Percentiles rank a stretch among this genome's conserved stretches.
Conservation (phyloP, 2,329 filamentous ascomycete species). For the Dryadomyces quercivorus region DNA sequence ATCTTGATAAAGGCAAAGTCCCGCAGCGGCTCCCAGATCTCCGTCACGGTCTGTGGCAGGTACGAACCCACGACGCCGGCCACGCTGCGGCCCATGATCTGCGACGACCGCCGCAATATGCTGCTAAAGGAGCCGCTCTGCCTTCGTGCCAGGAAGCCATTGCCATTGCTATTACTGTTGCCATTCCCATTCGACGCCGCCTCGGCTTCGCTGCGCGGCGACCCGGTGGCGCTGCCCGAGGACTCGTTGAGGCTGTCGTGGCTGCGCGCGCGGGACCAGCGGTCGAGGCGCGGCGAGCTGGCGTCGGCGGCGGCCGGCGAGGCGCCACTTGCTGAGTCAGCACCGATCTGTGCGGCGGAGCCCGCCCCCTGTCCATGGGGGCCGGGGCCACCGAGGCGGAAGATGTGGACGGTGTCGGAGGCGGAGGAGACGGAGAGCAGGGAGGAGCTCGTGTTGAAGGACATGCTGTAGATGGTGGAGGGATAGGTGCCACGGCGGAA, state of each 20-base stretch:
- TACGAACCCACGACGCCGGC: slow-evolving; percentile 86
- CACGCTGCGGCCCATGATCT: slow-evolving; percentile 81
- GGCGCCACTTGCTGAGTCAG: background rate
- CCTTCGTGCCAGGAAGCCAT: slow-evolving; percentile 22
- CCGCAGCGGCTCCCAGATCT: slow-evolving; percentile 92
- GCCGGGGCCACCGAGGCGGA: slow-evolving; percentile 53
- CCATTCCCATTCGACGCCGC: slow-evolving; percentile 22
- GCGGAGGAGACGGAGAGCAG: slow-evolving; percentile 91
- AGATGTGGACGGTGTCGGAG: slow-evolving; percentile 93
- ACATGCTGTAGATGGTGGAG: slow-evolving; percentile 95
- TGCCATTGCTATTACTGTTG: slow-evolving; percentile 10
- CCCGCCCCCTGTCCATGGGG: slow-evolving; percentile 4
- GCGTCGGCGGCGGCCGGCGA: slow-evolving; percentile 17
- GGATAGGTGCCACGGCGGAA: slow-evolving; percentile 94
- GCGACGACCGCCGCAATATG: slow-evolving; percentile 86
- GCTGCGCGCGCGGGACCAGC: slow-evolving; percentile 40
- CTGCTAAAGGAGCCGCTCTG: slow-evolving; percentile 73
- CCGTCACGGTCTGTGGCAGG: slow-evolving; percentile 81
- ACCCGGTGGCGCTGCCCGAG: slow-evolving; percentile 28
- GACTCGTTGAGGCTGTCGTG: slow-evolving; percentile 46
- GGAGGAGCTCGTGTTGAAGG: slow-evolving; percentile 89
- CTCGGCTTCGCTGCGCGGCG: slow-evolving; percentile 32
- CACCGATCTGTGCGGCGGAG: background rate
- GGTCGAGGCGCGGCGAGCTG: slow-evolving; percentile 31
- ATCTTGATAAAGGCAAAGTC: slow-evolving; percentile 97